Percentiles rank a stretch among this genome's conserved stretches.
Evolutionary conservation across 1,139 yeast species (phyloP).

Genomic region (Ogataea hybrid): DNA sequence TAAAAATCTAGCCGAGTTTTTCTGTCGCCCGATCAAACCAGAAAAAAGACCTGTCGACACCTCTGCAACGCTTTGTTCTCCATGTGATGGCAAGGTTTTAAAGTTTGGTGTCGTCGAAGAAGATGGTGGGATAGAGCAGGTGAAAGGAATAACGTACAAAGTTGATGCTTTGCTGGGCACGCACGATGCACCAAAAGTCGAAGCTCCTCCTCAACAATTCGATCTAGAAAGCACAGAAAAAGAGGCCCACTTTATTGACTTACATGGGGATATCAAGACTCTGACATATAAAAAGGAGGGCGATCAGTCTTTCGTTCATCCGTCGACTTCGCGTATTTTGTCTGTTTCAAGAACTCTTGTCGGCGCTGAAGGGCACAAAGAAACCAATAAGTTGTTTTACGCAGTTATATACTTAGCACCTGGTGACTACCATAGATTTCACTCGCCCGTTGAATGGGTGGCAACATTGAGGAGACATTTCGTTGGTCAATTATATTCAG

Average conservation of each 20-base stretch:
- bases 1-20: conserved; percentile 84
- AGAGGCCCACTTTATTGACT: conserved; percentile 20
- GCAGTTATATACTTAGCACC: conserved; percentile 96
- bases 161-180: conserved; percentile 86
- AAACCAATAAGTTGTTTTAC: conserved; percentile 67
- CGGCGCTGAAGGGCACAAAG: conserved; percentile 10
- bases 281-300: conserved; percentile 58
- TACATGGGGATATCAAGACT: conserved; percentile 29
- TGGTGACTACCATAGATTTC: conserved; percentile 97
- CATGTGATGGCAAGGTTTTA: conserved; percentile 90
- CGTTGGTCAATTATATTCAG: conserved; percentile 93
- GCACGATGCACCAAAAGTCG: conserved; percentile 39
- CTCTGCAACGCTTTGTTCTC: conserved; percentile 70
- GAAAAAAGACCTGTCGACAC: conserved; percentile 75
- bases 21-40: conserved; percentile 78
- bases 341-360: conserved; percentile 32
- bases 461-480: conserved; percentile 91
- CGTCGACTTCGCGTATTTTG: conserved; percentile 30
- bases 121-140: conserved; percentile 90
- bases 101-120: conserved; percentile 76
- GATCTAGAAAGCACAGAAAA: conserved; percentile 36
- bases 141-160: conserved; percentile 93
- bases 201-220: conserved; percentile 60
- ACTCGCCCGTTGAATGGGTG: conserved; percentile 97
- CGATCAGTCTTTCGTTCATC: conserved; percentile 46